Base-by-base conservation (phyloP, 2,329 filamentous ascomycete genomes). In the Paecilomyces niveus region DNA sequence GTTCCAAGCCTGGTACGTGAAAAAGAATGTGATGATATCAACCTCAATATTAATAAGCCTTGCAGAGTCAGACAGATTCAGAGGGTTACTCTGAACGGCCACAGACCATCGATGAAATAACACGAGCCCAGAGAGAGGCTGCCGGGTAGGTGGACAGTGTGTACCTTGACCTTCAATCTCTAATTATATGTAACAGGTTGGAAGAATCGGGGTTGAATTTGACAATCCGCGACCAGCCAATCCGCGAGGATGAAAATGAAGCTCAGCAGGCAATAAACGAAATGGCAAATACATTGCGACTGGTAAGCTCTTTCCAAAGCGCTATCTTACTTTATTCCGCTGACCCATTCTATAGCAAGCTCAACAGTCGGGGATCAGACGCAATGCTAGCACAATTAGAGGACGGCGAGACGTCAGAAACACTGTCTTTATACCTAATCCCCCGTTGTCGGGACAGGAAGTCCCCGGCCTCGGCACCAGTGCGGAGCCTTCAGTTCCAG, bases 361-460 rank as follows among this genome's bases (percentile, higher is more conserved):
- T 49, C 77, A 77, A 58, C 74, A 76, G 39, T 72, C 75, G 39
- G 76, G 76, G 8, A 85, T 91, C 21, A 83, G 84, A 58, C 84
- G 89, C 26, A 89, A 86, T 67, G 78, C 84, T 13, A 88, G 89
- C 53, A 97, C 92, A 13, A 80, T 96, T 15, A 85, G 94, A 64
- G 94, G 94, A 55, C 88, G 94, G 61, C 85, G 94, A 70, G 93
- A 97, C 71, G 90, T 95, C 62, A 85, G 93, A 59, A 96, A 96
- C 74, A 97, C 92, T 1, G 87, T 96, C 57, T 93, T 94, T 69
- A 81, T 92, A 62, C 88, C 90, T 49, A 75, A 75, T 49, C 67
- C 75, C 10, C 66, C 67, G 15, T 65, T 72, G 10, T 72, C 74
- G 39, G 74, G 76, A 57, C 64, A 64, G 58, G 70, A 74, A 68